Evolutionary conservation across 148 eudicot genomes (phyloP), one percentile per base, ranked within the genome.

Genomic region (Amaranthus palmeri): DNA sequence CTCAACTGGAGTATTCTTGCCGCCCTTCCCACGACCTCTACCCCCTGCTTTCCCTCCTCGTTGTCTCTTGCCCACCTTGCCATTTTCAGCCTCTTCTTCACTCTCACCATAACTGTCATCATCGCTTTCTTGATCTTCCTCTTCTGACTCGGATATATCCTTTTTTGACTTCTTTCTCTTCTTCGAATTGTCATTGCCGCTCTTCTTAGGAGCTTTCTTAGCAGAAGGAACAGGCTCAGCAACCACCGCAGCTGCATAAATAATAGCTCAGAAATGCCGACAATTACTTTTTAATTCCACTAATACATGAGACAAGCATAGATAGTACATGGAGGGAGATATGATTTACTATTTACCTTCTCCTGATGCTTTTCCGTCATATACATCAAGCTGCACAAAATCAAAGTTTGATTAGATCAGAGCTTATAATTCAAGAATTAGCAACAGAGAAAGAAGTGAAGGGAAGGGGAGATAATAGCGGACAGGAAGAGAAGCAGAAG

Each of bases 331-430:
- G 46, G 18, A 67, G 4, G 9, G 12, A 18, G 68, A 62, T 52
- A 13, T 50, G 54, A 41, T 14, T 25, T 47, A 25, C 45, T 49
- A 25, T 65, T 17, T 87, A 93, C 96, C 96, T 92, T 88, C 99
- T 0, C 72, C 90, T 4, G 86, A 62, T 68, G 85, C 88, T 81
- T 89, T 91, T 67, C 99, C 99, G 64, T 95, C 97, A 78, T 95
- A 84, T 54, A 92, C 85, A 62, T 95, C 99, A 67, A 95, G 89
- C 97, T 95, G 97, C 69, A 76, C 62, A 75, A 54, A 75, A 82
- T 17, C 58, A 56, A 63, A 55, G 36, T n/a, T 70, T 52, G 69
- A 71, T 45, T 68, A 59, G 68, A 57, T 14, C 54, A 47, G 59
- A 12, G 12, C 4, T 15, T 11, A 15, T 13, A 40, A 5, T 48